Base-by-base conservation (phyloP, 805 yeast species). In the Wickerhamiella bombiphila region DNA sequence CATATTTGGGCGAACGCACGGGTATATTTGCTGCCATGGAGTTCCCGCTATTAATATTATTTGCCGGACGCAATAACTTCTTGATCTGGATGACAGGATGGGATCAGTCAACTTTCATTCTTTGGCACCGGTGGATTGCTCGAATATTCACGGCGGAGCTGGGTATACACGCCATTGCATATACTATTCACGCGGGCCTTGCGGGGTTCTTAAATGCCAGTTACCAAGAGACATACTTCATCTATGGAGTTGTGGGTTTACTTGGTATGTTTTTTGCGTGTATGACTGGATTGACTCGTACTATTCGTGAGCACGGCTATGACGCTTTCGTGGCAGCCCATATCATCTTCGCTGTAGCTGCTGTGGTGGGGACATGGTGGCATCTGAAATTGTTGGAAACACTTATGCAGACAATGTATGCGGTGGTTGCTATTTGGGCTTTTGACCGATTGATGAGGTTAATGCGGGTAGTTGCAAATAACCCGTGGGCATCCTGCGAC, bases 51-150 rank as follows among this genome's bases (percentile, higher is more conserved):
- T 53, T 74, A 13, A 68, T 71, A 43, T 56, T 78, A 39, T 76
- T 77, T 55, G 79, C 79, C n/a, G 75, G 76, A 22, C 64, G 83
- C 52, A 77, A 77, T 52, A 77, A 76, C 51, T 68, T 78, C 22
- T 60, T 76, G 50, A 66, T 66, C 43, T 61, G 59, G 50, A 41
- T 74, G 7, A 65, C 80, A 2, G 79, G 80, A 2, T 61, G 76
- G 56, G 52, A 69, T 1, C 72, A 66, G 46, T 51, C 71, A 4
- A 63, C 74, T 1, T 76, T 77, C 57, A 59, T 70, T 42, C 55
- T 61, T 28, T 69, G 68, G 48, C 88, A 79, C 56, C 72, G 68
- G 53, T 72, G 78, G 76, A 52, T 64, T 33, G 76, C 80, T 0
- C 63, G 75, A 44, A 58, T 68, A 0, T 56, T 67, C 46, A 58